Evolutionary conservation across 2,329 filamentous ascomycete genomes (phyloP).

Genomic region (Magnaporthiopsis incrustans): DNA sequence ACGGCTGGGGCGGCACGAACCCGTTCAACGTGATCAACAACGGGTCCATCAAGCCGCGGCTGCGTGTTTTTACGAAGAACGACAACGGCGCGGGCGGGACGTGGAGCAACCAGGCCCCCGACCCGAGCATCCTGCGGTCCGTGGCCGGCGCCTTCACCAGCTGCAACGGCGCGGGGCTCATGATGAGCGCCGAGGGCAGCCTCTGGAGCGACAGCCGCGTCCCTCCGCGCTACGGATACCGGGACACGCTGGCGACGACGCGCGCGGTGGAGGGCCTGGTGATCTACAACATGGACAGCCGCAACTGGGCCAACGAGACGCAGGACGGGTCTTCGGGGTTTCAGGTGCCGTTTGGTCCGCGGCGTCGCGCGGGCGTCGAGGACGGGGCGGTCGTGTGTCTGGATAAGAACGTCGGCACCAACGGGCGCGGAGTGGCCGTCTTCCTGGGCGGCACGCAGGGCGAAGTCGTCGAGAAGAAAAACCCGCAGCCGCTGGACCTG

Average conservation of each 20-base stretch:
- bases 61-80: background rate
- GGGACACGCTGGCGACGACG: background rate
- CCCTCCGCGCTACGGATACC: background rate
- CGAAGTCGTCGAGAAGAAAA: background rate
- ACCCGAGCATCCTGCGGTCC: background rate
- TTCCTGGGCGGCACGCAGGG: conserved; percentile 6
- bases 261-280: conserved; percentile 1
- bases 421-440: conserved; percentile 9
- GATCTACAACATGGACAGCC: background rate
- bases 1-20: conserved; percentile 7
- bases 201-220: background rate
- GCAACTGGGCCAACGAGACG: conserved; percentile 7
- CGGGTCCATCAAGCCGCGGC: background rate
- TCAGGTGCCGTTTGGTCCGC: background rate
- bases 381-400: conserved; percentile 22
- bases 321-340: background rate
- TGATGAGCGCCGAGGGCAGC: background rate
- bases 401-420: conserved; percentile 21
- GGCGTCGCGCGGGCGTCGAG: conserved; percentile 10
- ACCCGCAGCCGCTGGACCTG: conserved; percentile 14
- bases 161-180: background rate
- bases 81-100: background rate
- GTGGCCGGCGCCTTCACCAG: background rate
- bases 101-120: background rate
- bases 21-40: background rate